A percentile compares a stretch with the other conserved stretches of the same genome.
phyloP scores from a whole-genome alignment of 805 yeast species.

The Starmerella kuoi region DNA sequence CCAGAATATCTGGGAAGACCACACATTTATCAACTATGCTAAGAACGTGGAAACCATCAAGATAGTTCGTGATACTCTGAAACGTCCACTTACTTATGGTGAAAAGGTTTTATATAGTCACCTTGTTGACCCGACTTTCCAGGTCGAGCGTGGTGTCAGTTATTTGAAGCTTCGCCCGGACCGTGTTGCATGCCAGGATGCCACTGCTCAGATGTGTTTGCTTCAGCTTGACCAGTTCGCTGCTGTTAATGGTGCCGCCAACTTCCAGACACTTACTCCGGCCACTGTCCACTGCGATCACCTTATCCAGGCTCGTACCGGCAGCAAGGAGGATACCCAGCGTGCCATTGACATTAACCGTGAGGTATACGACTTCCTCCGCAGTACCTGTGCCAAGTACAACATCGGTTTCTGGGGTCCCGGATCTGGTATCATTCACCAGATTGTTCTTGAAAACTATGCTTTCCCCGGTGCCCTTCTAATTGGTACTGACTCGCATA shows the following conservation, averaged over 20 bases:
- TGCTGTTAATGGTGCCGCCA: slow-evolving; percentile 18
- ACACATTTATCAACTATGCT: slow-evolving; percentile 84
- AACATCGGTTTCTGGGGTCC: slow-evolving; percentile 99
- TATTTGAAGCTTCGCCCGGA: slow-evolving; percentile 93
- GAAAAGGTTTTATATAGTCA: slow-evolving; percentile 93
- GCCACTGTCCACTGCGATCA: slow-evolving; percentile 97
- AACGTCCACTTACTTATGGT: slow-evolving; percentile 86
- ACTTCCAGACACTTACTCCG: slow-evolving; percentile 81
- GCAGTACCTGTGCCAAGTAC: slow-evolving; percentile 84
- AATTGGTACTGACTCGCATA: slow-evolving; percentile 95
- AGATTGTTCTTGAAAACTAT: slow-evolving; percentile 89
- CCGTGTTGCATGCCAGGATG: slow-evolving; percentile 98
- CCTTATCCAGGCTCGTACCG: slow-evolving; percentile 89
- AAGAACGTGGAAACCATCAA: slow-evolving; percentile 77
- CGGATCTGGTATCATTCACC: slow-evolving; percentile 97
- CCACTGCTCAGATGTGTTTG: slow-evolving; percentile 97
- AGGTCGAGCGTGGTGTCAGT: slow-evolving; percentile 73
- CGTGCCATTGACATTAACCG: slow-evolving; percentile 81
- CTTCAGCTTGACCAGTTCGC: slow-evolving; percentile 41
- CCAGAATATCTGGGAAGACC: slow-evolving; percentile 50
- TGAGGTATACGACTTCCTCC: slow-evolving; percentile 87
- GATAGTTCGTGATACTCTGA: slow-evolving; percentile 67
- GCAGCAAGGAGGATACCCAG: slow-evolving; percentile 73
- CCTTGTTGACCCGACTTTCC: slow-evolving; percentile 82
- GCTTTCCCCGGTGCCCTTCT: slow-evolving; percentile 95